phyloP scores from a whole-genome alignment of 2,329 filamentous ascomycete genomes.

The Fusarium albidum region DNA sequence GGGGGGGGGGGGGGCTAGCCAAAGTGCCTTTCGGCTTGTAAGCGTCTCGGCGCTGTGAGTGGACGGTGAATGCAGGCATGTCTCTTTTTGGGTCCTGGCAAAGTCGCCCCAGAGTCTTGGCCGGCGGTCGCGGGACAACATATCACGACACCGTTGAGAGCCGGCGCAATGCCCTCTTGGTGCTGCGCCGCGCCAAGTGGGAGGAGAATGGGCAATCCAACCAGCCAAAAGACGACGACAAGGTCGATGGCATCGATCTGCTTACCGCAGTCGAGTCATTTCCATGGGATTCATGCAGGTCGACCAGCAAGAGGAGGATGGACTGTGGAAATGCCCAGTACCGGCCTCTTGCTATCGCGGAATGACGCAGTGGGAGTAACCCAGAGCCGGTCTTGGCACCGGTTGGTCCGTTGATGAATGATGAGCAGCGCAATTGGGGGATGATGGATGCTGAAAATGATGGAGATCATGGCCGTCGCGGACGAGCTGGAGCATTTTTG shows the following conservation, averaged over 20 bases:
- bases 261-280: conserved; percentile 5
- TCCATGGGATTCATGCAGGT: conserved; percentile 11
- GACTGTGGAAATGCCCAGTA: conserved; percentile 7
- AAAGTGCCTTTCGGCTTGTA: conserved; percentile 11
- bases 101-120: conserved; percentile 27
- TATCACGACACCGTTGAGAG: conserved; percentile 25
- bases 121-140: conserved; percentile 28
- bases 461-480: conserved; percentile 36
- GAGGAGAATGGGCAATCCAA: conserved; percentile 1
- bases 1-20: neutral
- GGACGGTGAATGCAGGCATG: conserved; percentile 30
- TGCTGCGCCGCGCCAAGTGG: conserved; percentile 13
- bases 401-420: conserved; percentile 13
- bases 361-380: conserved; percentile 19
- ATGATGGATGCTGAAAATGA: conserved; percentile 16
- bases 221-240: neutral
- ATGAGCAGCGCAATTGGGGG: neutral
- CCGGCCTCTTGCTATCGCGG: conserved; percentile 10
- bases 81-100: conserved; percentile 23
- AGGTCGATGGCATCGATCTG: conserved; percentile 15
- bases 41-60: conserved; percentile 21
- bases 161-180: conserved; percentile 13
- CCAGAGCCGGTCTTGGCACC: conserved; percentile 31
- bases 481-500: conserved; percentile 29
- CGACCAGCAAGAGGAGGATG: conserved; percentile 16